Percentiles rank a stretch among this genome's conserved stretches.
phyloP scores from a whole-genome alignment of 1,139 yeast species.

The Candida tropicalis region DNA sequence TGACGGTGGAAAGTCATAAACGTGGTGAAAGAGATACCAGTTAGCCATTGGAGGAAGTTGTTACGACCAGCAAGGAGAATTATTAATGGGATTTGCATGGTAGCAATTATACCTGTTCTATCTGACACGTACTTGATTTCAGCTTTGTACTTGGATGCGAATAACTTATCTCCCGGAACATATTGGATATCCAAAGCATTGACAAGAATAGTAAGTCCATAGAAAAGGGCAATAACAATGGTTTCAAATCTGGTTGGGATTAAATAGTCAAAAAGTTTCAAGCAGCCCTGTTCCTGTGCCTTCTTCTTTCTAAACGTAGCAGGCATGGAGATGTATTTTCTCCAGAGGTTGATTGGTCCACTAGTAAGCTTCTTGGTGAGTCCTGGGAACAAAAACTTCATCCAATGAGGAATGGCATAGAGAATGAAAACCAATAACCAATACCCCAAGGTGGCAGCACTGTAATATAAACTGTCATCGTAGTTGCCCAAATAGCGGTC shows the following conservation, averaged over 20 bases:
- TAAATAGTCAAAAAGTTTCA: constrained; percentile 24
- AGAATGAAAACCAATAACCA: constrained; percentile 50
- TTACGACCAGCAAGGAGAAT: constrained; percentile 46
- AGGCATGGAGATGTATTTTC: constrained; percentile 35
- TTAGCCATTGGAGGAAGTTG: constrained; percentile 43
- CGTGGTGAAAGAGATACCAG: constrained; percentile 39
- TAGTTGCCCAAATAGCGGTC: constrained; percentile 36
- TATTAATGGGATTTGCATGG: constrained; percentile 33
- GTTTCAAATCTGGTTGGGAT: constrained; percentile 35
- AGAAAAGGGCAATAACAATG: constrained; percentile 29
- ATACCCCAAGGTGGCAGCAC: constrained; percentile 49
- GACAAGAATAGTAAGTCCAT: constrained; percentile 46
- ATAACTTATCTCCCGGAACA: constrained; percentile 29
- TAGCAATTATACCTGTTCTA: constrained; percentile 35
- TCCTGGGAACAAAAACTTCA: constrained; percentile 30
- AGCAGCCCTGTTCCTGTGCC: constrained; percentile 23
- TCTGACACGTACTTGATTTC: constrained; percentile 31
- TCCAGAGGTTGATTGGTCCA: constrained; percentile 25
- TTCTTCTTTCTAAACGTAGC: constrained; percentile 31
- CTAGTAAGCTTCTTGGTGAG: constrained; percentile 25
- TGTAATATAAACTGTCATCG: constrained; percentile 46
- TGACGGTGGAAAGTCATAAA: constrained; percentile 41
- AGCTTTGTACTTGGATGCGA: constrained; percentile 20
- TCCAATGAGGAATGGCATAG: constrained; percentile 47
- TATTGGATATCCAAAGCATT: constrained; percentile 24